These are phyloP conservation scores for Phytophthora cajani DNA, from an alignment of 352 stramenopile species.

Conservation along the genomic window DNA sequence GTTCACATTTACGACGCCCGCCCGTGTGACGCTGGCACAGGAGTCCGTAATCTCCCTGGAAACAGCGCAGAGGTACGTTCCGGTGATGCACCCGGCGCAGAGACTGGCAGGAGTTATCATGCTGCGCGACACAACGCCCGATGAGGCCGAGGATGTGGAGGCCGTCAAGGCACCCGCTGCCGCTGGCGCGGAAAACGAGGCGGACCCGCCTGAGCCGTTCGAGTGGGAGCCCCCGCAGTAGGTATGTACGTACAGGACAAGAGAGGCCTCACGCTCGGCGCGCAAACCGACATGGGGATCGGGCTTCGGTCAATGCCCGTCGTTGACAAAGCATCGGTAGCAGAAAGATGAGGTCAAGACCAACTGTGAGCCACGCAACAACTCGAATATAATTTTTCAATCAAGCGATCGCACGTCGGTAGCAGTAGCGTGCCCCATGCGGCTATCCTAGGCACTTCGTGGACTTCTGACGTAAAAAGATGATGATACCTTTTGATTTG, in stretches of 20 bases:
- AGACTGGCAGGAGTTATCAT: slow-evolving; percentile 94
- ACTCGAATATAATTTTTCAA: slow-evolving; percentile 47
- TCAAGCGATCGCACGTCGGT: slow-evolving; percentile 23
- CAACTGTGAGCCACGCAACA: slow-evolving; percentile 29
- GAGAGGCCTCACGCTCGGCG: slow-evolving; percentile 21
- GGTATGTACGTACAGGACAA: slow-evolving; percentile 34
- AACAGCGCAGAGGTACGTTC: slow-evolving; percentile 92
- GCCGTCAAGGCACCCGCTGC: slow-evolving; percentile 92
- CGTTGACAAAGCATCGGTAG: slow-evolving; percentile 16
- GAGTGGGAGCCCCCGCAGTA: slow-evolving; percentile 93
- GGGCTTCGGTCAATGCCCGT: slow-evolving; percentile 16
- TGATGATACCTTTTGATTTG: slow-evolving; percentile 30
- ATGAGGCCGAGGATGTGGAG: slow-evolving; percentile 94
- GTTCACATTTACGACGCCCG: slow-evolving; percentile 94
- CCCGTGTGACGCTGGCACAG: slow-evolving; percentile 94
- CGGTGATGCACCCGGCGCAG: slow-evolving; percentile 72
- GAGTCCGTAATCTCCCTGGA: slow-evolving; percentile 92
- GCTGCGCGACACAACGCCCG: slow-evolving; percentile 94
- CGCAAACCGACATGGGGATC: slow-evolving; percentile 31
- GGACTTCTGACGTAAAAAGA: background rate
- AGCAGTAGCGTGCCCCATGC: too few relatives aligned
- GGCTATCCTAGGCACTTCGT: background rate
- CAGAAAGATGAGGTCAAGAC: slow-evolving; percentile 25
- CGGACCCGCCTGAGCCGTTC: slow-evolving; percentile 95
- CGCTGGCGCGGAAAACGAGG: slow-evolving; percentile 93